phyloP scores from a whole-genome alignment of 805 yeast species.

The Saccharomycopsis fibuligera region DNA sequence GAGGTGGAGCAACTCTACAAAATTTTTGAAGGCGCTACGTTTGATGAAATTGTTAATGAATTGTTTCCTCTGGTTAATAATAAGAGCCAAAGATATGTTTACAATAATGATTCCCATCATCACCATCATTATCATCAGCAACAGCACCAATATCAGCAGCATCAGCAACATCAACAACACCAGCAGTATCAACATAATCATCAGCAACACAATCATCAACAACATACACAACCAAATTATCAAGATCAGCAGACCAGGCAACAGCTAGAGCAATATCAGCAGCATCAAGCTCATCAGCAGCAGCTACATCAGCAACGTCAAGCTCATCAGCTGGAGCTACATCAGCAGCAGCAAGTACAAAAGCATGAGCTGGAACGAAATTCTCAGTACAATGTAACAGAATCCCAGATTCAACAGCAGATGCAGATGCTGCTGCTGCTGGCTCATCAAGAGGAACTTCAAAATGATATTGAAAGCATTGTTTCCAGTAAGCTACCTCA shows the following conservation, averaged over 20 bases:
- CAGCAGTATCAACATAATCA: neutral
- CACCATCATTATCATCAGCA: neutral
- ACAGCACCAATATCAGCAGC: neutral
- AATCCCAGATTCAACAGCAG: neutral
- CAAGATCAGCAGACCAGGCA: neutral
- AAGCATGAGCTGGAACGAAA: neutral
- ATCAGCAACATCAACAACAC: neutral
- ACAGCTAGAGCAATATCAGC: neutral
- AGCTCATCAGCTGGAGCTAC: neutral
- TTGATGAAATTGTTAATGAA: neutral
- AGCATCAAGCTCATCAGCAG: neutral
- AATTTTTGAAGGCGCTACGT: neutral
- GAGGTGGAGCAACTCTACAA: constrained; percentile 7
- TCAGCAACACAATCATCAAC: neutral
- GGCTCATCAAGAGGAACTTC: neutral
- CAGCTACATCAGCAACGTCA: neutral
- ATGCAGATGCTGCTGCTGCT: neutral
- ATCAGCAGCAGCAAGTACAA: neutral
- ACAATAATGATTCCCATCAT: neutral
- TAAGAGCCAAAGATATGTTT: neutral
- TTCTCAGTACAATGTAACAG: too few relatives aligned
- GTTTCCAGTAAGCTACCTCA: too few relatives aligned
- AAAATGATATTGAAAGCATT: too few relatives aligned
- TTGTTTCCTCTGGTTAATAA: too few relatives aligned
- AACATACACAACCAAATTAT: neutral